Evolutionary conservation across 192 early-diverging fungal genomes (phyloP).

Genomic region (Allomyces macrogynus): DNA sequence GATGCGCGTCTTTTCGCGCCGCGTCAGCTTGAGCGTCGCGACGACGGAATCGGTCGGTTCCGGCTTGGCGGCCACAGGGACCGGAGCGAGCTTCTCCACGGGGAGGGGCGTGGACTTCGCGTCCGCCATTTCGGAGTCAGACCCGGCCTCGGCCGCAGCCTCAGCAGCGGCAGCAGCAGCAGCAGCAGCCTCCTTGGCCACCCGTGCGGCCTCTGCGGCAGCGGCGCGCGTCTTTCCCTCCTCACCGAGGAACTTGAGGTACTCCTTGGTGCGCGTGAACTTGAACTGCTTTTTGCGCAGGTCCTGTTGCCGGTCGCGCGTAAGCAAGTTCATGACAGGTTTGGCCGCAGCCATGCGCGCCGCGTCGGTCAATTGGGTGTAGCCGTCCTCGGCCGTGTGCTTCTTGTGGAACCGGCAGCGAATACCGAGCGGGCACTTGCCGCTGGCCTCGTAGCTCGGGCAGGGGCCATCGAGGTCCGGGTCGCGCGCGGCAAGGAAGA

Average conservation of each 20-base stretch:
- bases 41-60: background rate
- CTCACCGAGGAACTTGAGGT: background rate
- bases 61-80: background rate
- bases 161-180: no score
- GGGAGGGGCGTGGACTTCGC: background rate
- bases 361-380: background rate
- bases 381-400: background rate
- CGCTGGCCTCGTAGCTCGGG: background rate
- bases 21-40: background rate
- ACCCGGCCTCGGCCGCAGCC: background rate
- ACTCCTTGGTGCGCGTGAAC: background rate
- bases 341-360: background rate
- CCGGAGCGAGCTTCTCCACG: no score
- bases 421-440: background rate
- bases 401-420: background rate
- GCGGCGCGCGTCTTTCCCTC: background rate
- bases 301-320: background rate
- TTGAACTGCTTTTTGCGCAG: background rate
- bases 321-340: background rate
- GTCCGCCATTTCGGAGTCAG: background rate
- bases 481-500: background rate
- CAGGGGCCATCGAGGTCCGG: background rate
- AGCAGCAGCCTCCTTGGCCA: background rate
- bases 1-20: background rate
- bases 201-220: background rate